phyloP scores from a whole-genome alignment of 164 flowering plant genomes.

The Amborella trichopoda region DNA sequence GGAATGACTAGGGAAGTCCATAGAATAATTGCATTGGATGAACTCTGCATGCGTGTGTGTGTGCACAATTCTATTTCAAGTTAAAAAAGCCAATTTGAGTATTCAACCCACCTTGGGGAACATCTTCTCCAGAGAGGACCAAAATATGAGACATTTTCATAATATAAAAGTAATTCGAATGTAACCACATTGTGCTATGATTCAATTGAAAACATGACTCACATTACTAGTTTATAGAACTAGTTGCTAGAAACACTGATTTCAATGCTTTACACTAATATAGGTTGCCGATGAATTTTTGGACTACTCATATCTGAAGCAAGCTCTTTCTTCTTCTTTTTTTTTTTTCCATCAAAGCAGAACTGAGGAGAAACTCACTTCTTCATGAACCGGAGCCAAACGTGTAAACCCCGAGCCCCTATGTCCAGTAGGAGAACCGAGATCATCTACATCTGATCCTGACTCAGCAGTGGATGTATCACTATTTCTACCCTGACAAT shows the following conservation, averaged over 20 bases:
- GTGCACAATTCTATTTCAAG: not conserved
- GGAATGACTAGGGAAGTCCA: too few species aligned
- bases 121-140: too few species aligned
- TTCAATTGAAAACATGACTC: too few species aligned
- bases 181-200: too few species aligned
- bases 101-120: not conserved
- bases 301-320: not conserved
- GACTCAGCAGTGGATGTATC: constrained; percentile 47
- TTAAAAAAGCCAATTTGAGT: not conserved
- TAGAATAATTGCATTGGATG: too few species aligned
- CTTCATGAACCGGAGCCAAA: constrained; percentile 52
- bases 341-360: not conserved
- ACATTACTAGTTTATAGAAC: too few species aligned
- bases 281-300: too few species aligned
- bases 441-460: constrained; percentile 52
- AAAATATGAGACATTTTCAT: too few species aligned
- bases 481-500: constrained; percentile 44
- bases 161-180: too few species aligned
- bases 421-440: constrained; percentile 32
- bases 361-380: constrained; percentile 30
- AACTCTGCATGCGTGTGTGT: not conserved
- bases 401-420: constrained; percentile 24
- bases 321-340: not conserved
- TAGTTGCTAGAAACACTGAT: too few species aligned
- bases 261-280: too few species aligned